Evolutionary conservation across 371 early-diverging fungal species (phyloP), one percentile per base, ranked within the genome.

Genomic region (Actinomortierella wolfii): DNA sequence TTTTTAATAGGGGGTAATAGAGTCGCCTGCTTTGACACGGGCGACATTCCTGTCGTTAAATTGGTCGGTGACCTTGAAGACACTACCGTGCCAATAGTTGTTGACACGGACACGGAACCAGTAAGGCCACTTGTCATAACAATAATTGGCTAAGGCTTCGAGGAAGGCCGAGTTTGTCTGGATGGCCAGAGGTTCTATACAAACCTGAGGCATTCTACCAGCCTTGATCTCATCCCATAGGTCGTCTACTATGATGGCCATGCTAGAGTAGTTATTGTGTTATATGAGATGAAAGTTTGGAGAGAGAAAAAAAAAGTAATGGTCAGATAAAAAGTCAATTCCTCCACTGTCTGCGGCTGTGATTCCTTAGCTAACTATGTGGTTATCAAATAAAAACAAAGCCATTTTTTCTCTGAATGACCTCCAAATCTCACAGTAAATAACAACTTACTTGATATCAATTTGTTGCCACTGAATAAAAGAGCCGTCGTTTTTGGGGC

Each of bases 21-120:
- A 21, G 25, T 71, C 66, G 13, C 71, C 73, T 1, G 62, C 56
- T 25, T 62, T 58, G 28, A 71, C 67, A 23, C 73, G 44, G 4
- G 73, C 73, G 9, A 71, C 73, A 23, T 71, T 71, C 49, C 49
- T 24, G 48, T 71, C 73, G 25, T 71, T 71, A 43, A 66, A 71
- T 4, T 26, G 48, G 13, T 29, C 61, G 8, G 59, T 59, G 4
- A 66, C 59, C 40, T 54, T 54, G 56, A 71, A 59, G 24, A 71
- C 50, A 41, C 58, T 39, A n/a, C 73, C 66, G 13, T 62, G 51
- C 73, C 73, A 71, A 28, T 71, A 71, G 50, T 71, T 51, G 50
- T 71, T 71, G 48, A 71, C 73, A 0, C 73, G 66, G 13, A 71
- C 62, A 14, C 73, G 66, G 66, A 62, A 71, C 73, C 73, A 71